Evolutionary conservation across 2,329 filamentous ascomycete genomes (phyloP), one percentile per base, ranked within the genome.

Genomic region (Paraphaeosphaeria sporulosa): DNA sequence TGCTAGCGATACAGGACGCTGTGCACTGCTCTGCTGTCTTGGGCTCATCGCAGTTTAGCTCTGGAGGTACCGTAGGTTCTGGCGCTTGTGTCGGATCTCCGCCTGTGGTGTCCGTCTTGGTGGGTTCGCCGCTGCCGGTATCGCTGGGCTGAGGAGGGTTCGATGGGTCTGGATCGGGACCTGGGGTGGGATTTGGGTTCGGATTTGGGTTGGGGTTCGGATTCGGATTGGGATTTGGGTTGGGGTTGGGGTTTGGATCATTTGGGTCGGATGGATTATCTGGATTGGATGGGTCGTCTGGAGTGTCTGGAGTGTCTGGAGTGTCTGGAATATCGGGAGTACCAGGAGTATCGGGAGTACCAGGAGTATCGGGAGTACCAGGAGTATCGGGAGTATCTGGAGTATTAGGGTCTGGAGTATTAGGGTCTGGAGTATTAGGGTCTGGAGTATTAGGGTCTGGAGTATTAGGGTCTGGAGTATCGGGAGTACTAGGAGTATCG

Each of bases 11-110:
- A 23, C 57, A 59, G 34, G 44, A 55, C 50, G 46, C 57, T 12
- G 52, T 59, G 19, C 57, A 59, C 21, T 17, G 27, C 32, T 59
- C 57, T 55, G 57, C 57, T 15, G 57, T 55, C 44, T 59, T 50
- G 23, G 51, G 46, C 15, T 49, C 47, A 13, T 59, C 44, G 32
- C 57, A 59, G 38, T 43, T 34, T 12, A 40, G 12, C 2, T 42
- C 40, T 34, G 53, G 40, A 10, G 51, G n/a, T 54, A 27, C 8
- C 23, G 51, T 44, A 21, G 51, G 36, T 23, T 6, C 7, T 10
- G 51, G 40, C 17, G 40, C 9, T 23, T 46, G 25, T 13, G 40
- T 25, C 12, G 44, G 44, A 3, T 27, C 13, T 27, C 23, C 44
- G 9, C 21, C 42, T 47, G 21, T 21, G 23, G 3, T 21, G 12